Conservation (phyloP, 1,284 basidiomycete genomes). For the Earliella scabrosa region DNA sequence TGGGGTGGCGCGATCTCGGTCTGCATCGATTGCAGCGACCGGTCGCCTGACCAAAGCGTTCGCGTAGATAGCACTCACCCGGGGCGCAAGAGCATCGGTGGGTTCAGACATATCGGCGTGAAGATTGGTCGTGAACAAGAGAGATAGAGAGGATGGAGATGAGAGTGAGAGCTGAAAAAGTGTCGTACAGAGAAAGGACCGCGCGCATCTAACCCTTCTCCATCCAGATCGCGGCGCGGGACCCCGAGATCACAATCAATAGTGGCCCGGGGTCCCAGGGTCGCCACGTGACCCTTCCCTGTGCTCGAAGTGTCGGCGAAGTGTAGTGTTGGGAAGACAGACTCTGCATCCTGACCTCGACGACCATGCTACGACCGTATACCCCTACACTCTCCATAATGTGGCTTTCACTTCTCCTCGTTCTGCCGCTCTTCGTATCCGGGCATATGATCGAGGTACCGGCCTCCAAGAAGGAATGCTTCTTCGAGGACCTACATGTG, state of each 20-base stretch:
- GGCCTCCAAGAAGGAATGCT: constrained; percentile 92
- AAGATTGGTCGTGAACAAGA: constrained; percentile 24
- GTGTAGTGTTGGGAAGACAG: not conserved
- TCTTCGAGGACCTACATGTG: constrained; percentile 95
- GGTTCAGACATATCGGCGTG: constrained; percentile 59
- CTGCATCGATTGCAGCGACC: constrained; percentile 32
- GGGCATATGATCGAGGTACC: constrained; percentile 75
- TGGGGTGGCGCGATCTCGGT: constrained; percentile 25
- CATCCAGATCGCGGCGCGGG: constrained; percentile 23
- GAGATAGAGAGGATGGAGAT: constrained; percentile 28
- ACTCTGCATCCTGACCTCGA: constrained; percentile 10
- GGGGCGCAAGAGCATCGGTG: constrained; percentile 63
- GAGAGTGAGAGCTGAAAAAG: constrained; percentile 38
- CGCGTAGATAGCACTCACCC: constrained; percentile 50
- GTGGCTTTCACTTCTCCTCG: constrained; percentile 45
- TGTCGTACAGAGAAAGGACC: constrained; percentile 26
- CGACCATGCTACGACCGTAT: constrained; percentile 45
- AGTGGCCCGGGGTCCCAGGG: constrained; percentile 16
- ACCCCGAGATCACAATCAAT: constrained; percentile 28
- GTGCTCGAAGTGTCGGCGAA: not conserved
- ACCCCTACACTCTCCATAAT: constrained; percentile 34
- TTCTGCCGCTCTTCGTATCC: constrained; percentile 48
- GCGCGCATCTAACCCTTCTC: constrained; percentile 26
- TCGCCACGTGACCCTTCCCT: constrained; percentile 17
- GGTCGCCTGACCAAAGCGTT: constrained; percentile 15